Conservation (phyloP, 2,329 filamentous ascomycete genomes). For the Apiospora marii region DNA sequence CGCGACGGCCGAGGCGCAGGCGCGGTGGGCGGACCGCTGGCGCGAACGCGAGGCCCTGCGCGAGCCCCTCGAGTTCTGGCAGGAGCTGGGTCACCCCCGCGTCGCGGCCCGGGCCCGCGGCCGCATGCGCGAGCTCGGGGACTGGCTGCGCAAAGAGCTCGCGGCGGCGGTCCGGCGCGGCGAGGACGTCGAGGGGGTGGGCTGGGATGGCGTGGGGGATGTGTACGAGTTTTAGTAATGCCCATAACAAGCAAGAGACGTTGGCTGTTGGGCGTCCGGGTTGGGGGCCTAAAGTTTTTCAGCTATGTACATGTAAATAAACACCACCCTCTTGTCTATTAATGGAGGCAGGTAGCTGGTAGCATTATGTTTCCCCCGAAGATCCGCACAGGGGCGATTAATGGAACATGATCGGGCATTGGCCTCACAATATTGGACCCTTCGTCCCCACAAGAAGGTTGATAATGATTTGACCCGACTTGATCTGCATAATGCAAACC, state of each 20-base stretch:
- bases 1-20: slow-evolving; percentile 29
- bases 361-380: background rate
- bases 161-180: slow-evolving; percentile 22
- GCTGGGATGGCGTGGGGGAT: background rate
- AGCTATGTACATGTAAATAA: background rate
- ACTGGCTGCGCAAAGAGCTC: slow-evolving; percentile 27
- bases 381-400: background rate
- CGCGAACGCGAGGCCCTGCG: slow-evolving; percentile 33
- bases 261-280: background rate
- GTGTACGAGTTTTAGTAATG: background rate
- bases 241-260: background rate
- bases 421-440: slow-evolving; percentile 1
- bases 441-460: background rate
- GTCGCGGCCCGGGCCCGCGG: slow-evolving; percentile 31
- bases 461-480: background rate
- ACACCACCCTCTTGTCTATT: background rate
- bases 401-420: background rate
- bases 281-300: background rate
- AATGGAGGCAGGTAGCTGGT: background rate
- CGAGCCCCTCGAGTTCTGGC: slow-evolving; percentile 32
- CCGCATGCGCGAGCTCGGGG: slow-evolving; percentile 36
- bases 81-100: slow-evolving; percentile 32
- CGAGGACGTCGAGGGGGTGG: slow-evolving; percentile 6
- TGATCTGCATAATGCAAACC: background rate
- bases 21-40: slow-evolving; percentile 32